These are phyloP conservation scores for Drosera spatulata DNA, from an alignment of 179 eudicot genomes.

Conservation along the genomic window DNA sequence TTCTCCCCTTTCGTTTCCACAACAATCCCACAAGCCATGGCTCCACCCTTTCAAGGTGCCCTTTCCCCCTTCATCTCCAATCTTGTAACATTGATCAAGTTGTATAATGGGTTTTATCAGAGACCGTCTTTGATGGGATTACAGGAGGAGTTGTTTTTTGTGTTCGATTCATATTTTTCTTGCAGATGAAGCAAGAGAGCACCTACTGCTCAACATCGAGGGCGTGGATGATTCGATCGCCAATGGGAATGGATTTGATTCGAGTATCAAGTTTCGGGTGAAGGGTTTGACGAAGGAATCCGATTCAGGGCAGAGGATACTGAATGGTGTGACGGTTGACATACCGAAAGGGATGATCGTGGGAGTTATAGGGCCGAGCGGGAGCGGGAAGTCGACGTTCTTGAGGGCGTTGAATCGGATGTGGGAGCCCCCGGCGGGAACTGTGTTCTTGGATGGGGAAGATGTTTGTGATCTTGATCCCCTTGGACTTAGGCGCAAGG, in stretches of 20 bases:
- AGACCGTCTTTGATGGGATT: too few relatives aligned
- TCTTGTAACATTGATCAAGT: too few relatives aligned
- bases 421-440: slow-evolving; percentile 42
- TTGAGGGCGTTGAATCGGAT: slow-evolving; percentile 43
- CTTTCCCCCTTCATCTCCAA: too few relatives aligned
- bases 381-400: slow-evolving; percentile 53
- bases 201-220: slow-evolving; percentile 12
- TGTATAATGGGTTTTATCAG: too few relatives aligned
- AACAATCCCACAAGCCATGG: too few relatives aligned
- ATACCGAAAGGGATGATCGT: slow-evolving; percentile 34
- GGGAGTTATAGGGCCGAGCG: slow-evolving; percentile 60
- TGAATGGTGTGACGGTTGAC: slow-evolving; percentile 26
- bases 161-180: too few relatives aligned
- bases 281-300: slow-evolving; percentile 17
- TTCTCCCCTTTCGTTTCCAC: too few relatives aligned
- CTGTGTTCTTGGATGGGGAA: slow-evolving; percentile 43
- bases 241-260: neutral
- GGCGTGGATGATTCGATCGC: neutral
- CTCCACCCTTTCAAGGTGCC: too few relatives aligned
- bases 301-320: slow-evolving; percentile 20
- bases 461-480: slow-evolving; percentile 38
- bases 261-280: slow-evolving; percentile 17
- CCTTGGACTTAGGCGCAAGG: slow-evolving; percentile 37
- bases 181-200: slow-evolving; percentile 18
- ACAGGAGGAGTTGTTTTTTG: too few relatives aligned